Base-by-base conservation (phyloP, 1,284 basidiomycete genomes). In the Cutaneotrichosporon arboriforme region DNA sequence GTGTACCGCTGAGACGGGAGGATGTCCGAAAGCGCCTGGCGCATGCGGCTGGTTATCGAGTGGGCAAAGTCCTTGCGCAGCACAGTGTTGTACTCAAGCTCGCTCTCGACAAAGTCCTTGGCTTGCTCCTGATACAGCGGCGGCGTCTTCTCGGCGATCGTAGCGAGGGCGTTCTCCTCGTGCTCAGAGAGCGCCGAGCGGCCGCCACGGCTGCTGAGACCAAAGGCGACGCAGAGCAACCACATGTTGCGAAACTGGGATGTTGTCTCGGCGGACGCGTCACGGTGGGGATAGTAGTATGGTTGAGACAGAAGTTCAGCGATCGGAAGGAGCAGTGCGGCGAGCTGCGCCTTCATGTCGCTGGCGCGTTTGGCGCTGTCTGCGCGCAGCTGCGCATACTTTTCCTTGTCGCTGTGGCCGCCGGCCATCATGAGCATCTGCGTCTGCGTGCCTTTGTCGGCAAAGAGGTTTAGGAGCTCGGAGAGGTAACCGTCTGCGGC, bases 1-100 rank as follows among this genome's bases (percentile, higher is more conserved):
- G 81, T 73, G 39, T 86, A 84, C 31, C 84, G 75, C n/a, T 66
- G 62, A 45, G 59, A 54, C 1, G 88, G 82, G 37, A 97, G 82
- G 58, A 86, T 80, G 43, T 81, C 83, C 5, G 79, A 77, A 40
- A 94, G 77, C 21, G 79, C 71, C 7, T 75, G 67, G n/a, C 87
- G 81, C 66, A 90, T 88, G 61, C 81, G 83, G 18, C 77, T 66
- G 51, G 87, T 80, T 17, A 87, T 81, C 87, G 90, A 45, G 40
- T 35, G 44, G 1, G 85, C 85, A 66, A 88, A 92, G 67, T 91
- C 90, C 63, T 87, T 86, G n/a, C 90, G 81, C 58, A 98, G 83
- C 26, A 94, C 86, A 8, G 90, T 87, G 71, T 92, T 94, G 72
- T 93, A 97, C 70, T 97, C 91, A 20, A 97, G 80, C 60, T 93